These are phyloP conservation scores for Isatis tinctoria DNA, from an alignment of 345 rosid species.

Conservation along the genomic window DNA sequence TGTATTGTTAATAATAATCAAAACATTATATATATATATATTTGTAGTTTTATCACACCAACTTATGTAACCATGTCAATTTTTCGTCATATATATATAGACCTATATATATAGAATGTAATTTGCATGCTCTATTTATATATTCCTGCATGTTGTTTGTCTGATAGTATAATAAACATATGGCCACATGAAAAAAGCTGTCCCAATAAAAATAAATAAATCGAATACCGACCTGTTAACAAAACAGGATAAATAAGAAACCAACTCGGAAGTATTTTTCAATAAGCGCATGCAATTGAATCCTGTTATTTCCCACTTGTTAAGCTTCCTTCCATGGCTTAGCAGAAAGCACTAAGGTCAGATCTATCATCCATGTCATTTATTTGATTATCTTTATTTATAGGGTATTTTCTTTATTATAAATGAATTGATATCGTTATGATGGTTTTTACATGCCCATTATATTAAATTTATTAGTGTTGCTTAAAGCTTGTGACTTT, in stretches of 20 bases:
- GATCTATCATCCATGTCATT: constrained; percentile 16
- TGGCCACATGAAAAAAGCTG: not conserved
- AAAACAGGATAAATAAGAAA: not conserved
- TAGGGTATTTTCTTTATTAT: not conserved
- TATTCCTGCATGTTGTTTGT: not conserved
- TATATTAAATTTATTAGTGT: not conserved
- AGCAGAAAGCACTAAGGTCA: constrained; percentile 4
- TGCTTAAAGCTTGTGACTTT: not conserved
- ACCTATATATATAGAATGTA: not conserved
- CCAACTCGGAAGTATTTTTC: constrained; percentile 1
- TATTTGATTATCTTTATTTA: not conserved
- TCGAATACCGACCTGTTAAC: not conserved
- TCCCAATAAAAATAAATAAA: not conserved
- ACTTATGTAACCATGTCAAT: not conserved
- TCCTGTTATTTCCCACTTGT: constrained; percentile 21
- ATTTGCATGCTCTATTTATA: not conserved
- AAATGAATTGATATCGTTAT: not conserved
- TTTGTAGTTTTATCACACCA: not conserved
- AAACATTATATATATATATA: not conserved
- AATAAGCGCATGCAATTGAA: constrained; percentile 12
- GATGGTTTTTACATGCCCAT: not conserved
- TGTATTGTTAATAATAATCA: not conserved
- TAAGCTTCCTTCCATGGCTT: not conserved
- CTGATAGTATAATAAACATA: not conserved
- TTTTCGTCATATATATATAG: not conserved